These are phyloP conservation scores for Geotrichum klebahnii DNA, from an alignment of 1,139 yeast genomes.

Conservation along the genomic window DNA sequence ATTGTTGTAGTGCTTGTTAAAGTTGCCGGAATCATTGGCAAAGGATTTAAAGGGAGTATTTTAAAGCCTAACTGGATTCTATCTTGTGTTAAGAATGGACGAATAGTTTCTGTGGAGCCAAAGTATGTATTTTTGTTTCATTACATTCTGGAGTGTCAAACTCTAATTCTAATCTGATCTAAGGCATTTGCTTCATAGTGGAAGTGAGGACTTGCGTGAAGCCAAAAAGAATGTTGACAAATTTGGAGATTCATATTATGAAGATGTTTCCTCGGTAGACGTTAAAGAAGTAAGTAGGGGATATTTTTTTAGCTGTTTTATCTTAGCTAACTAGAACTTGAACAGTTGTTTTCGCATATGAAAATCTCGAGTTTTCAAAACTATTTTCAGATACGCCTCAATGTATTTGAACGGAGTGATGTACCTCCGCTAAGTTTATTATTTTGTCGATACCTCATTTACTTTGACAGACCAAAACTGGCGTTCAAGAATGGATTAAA, in stretches of 20 bases:
- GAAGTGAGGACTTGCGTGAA: constrained; percentile 18
- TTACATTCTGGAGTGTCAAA: constrained; percentile 23
- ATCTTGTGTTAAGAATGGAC: constrained; percentile 52
- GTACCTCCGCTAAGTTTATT: constrained; percentile 4
- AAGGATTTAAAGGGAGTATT: constrained; percentile 52
- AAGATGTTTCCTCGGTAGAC: constrained; percentile 1
- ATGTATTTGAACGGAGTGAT: neutral
- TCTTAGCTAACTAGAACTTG: too few relatives aligned
- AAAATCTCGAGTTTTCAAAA: neutral
- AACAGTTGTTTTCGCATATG: constrained; percentile 14
- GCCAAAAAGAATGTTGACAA: constrained; percentile 30
- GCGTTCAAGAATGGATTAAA: neutral
- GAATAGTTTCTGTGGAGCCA: constrained; percentile 57
- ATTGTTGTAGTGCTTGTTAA: constrained; percentile 48
- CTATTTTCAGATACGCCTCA: constrained; percentile 4
- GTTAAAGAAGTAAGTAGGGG: neutral
- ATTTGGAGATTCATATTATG: constrained; percentile 35
- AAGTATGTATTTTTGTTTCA: constrained; percentile 45
- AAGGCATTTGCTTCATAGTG: constrained; percentile 23
- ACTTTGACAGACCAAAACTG: constrained; percentile 10
- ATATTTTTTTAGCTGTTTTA: too few relatives aligned
- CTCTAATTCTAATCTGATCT: constrained; percentile 29
- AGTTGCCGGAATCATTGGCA: constrained; percentile 42
- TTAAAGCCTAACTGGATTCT: constrained; percentile 67
- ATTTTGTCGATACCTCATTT: constrained; percentile 5